Conservation (phyloP, 257 asterid species). For the Capsicum chinense region DNA sequence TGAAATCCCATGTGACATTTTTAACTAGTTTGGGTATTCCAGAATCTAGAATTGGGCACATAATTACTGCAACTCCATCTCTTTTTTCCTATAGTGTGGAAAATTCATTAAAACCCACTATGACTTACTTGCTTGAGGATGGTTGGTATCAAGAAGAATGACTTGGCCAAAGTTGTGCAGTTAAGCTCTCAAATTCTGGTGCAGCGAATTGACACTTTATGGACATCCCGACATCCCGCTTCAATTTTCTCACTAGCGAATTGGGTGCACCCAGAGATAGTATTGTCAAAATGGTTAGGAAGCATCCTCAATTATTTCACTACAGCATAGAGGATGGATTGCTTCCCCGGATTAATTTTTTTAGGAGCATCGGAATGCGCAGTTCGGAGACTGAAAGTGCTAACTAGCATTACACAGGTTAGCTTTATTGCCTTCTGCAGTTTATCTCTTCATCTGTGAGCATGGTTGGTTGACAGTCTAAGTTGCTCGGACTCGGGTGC, state of each 20-base stretch:
- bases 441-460: conserved; percentile 24
- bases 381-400: conserved; percentile 76
- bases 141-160: conserved; percentile 76
- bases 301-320: conserved; percentile 96
- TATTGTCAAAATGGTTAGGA: conserved; percentile 89
- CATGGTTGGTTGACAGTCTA: conserved; percentile 15
- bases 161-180: conserved; percentile 88
- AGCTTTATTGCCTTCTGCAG: conserved; percentile 32
- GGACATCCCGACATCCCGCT: conserved; percentile 82
- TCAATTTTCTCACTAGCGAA: conserved; percentile 74
- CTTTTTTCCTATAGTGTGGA: conserved; percentile 91
- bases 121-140: conserved; percentile 81
- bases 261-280: conserved; percentile 84
- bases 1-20: conserved; percentile 84
- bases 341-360: conserved; percentile 78
- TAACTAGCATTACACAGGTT: conserved; percentile 94
- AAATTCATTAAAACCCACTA: conserved; percentile 84
- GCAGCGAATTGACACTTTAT: conserved; percentile 83
- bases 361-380: conserved; percentile 80
- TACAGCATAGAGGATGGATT: conserved; percentile 90
- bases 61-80: conserved; percentile 86
- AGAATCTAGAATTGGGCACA: conserved; percentile 80
- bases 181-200: conserved; percentile 96
- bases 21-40: conserved; percentile 78
- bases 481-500: too few relatives aligned